phyloP scores from a whole-genome alignment of 1,284 basidiomycete species.

The Fomitiporia mediterranea region DNA sequence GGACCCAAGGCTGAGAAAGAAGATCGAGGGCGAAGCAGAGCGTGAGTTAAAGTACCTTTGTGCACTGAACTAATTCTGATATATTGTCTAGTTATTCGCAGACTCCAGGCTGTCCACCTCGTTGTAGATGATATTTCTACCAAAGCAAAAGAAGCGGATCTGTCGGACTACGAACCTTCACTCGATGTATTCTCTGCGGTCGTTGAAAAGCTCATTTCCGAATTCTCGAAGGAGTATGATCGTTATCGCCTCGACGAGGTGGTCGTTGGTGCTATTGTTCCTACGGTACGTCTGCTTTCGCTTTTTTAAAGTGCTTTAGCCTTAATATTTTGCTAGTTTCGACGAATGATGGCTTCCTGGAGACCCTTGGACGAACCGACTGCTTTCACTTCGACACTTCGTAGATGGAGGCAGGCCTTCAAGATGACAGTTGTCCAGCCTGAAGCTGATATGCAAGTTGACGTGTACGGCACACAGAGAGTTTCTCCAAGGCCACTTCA shows the following conservation, averaged over 20 bases:
- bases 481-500: conserved; percentile 29
- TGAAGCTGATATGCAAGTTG: conserved; percentile 42
- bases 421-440: conserved; percentile 48
- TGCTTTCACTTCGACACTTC: conserved; percentile 58
- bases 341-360: conserved; percentile 65
- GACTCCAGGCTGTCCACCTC: conserved; percentile 71
- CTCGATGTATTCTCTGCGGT: conserved; percentile 66
- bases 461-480: conserved; percentile 50
- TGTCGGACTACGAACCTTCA: conserved; percentile 57
- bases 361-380: conserved; percentile 66
- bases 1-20: conserved; percentile 60
- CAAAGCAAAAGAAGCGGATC: conserved; percentile 56
- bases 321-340: conserved; percentile 37
- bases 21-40: conserved; percentile 69
- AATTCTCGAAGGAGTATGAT: conserved; percentile 77
- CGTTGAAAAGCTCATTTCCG: conserved; percentile 66
- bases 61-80: conserved; percentile 18
- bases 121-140: conserved; percentile 65
- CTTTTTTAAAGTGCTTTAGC: neutral
- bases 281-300: conserved; percentile 45
- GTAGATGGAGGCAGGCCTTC: conserved; percentile 64
- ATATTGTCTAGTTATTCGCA: conserved; percentile 57
- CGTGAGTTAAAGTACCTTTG: conserved; percentile 41
- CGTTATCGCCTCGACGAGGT: conserved; percentile 84
- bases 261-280: conserved; percentile 85